A percentile compares a stretch with the other conserved stretches of the same genome.
Conservation (phyloP, 768 basidiomycete species). For the Mycena polygramma region DNA sequence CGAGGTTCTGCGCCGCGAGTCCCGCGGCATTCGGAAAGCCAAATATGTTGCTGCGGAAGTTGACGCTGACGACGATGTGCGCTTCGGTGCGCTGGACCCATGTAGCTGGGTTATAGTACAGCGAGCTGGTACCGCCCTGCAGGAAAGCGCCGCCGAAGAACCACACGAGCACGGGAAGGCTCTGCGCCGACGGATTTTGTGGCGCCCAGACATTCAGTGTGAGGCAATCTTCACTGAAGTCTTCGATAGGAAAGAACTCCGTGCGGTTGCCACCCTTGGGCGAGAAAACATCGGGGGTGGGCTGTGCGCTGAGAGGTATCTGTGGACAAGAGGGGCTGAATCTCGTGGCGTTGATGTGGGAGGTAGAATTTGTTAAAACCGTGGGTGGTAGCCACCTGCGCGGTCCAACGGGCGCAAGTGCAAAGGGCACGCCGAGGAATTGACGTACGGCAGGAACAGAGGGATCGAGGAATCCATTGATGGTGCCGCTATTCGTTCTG, state of each 20-base stretch:
- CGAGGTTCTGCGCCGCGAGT: too few relatives aligned
- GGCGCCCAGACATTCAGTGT: neutral
- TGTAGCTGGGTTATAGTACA: neutral
- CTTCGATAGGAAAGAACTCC: neutral
- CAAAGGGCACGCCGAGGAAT: too few relatives aligned
- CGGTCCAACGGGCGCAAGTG: neutral
- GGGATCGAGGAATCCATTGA: too few relatives aligned
- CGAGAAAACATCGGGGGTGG: neutral
- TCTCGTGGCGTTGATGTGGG: neutral
- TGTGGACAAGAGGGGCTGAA: neutral
- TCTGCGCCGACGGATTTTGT: neutral
- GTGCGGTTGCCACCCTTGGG: neutral
- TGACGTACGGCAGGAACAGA: too few relatives aligned
- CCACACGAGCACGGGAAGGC: neutral
- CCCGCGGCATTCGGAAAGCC: too few relatives aligned
- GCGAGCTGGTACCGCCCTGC: neutral
- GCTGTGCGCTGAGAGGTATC: neutral
- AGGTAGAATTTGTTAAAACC: neutral
- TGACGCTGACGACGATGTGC: neutral
- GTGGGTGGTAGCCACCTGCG: neutral
- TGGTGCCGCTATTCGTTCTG: too few relatives aligned
- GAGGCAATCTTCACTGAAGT: conserved; percentile 2
- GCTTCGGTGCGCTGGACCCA: neutral
- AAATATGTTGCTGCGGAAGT: too few relatives aligned
- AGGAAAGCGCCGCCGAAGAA: neutral